A percentile compares a stretch with the other conserved stretches of the same genome.
Conservation (phyloP, 768 basidiomycete species). For the Steccherinum ochraceum region DNA sequence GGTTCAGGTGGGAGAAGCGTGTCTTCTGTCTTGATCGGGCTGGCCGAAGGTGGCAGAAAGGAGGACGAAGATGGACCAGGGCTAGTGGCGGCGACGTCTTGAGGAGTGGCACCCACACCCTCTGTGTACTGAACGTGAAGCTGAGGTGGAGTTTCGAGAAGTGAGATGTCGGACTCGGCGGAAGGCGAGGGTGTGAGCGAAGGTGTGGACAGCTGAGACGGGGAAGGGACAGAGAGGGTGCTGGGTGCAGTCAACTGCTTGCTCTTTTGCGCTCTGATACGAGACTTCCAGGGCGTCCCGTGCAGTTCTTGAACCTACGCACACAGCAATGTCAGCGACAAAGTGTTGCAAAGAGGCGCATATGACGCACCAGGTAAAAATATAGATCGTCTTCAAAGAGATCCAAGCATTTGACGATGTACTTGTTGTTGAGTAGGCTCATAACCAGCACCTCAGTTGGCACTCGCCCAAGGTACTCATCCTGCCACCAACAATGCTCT, state of each 20-base stretch:
- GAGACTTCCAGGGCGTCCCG: slow-evolving; percentile 77
- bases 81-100: not conserved
- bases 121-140: slow-evolving; percentile 1
- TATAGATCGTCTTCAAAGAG: slow-evolving; percentile 79
- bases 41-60: slow-evolving; percentile 13
- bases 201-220: slow-evolving; percentile 48
- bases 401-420: slow-evolving; percentile 79
- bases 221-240: slow-evolving; percentile 31
- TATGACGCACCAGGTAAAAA: slow-evolving; percentile 73
- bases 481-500: slow-evolving; percentile 55
- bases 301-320: slow-evolving; percentile 85
- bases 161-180: slow-evolving; percentile 36
- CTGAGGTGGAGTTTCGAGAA: slow-evolving; percentile 34
- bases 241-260: slow-evolving; percentile 21
- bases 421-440: slow-evolving; percentile 65
- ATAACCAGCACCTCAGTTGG: slow-evolving; percentile 83
- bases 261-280: slow-evolving; percentile 28
- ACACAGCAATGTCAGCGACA: slow-evolving; percentile 2
- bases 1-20: slow-evolving; percentile 8
- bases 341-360: slow-evolving; percentile 1
- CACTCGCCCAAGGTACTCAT: slow-evolving; percentile 53
- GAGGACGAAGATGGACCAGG: slow-evolving; percentile 1
- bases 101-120: not conserved
- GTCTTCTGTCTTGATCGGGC: not conserved
- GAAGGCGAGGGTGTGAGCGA: slow-evolving; percentile 53